These are phyloP conservation scores for Nitzschia sp. DNA, from an alignment of 108 stramenopile genomes.

Conservation along the genomic window DNA sequence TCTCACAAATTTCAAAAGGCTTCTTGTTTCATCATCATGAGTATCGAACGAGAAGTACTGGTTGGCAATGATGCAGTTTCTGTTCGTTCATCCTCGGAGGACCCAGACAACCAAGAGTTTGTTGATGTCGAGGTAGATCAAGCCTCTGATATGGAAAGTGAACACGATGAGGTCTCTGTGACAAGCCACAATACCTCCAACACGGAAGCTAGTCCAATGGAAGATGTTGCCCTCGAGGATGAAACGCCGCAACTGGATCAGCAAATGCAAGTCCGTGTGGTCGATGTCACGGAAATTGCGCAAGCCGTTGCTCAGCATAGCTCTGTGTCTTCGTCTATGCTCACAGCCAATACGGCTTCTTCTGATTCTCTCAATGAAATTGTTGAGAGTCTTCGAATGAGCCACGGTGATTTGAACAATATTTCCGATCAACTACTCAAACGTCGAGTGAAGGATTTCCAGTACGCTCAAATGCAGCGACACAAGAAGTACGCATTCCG, in stretches of 20 bases:
- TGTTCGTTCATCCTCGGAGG: too few species aligned
- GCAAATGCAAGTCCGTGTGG: not conserved
- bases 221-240: not conserved
- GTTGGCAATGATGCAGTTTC: too few species aligned
- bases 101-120: too few species aligned
- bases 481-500: constrained; percentile 48
- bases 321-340: not conserved
- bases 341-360: not conserved
- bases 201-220: not conserved
- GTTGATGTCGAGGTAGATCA: too few species aligned
- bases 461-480: constrained; percentile 70
- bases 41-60: too few species aligned
- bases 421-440: constrained; percentile 16
- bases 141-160: too few species aligned
- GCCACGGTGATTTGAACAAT: constrained; percentile 3
- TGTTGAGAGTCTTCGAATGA: constrained; percentile 11
- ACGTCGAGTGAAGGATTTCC: constrained; percentile 69
- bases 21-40: too few species aligned
- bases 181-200: too few species aligned
- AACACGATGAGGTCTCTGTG: too few species aligned
- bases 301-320: not conserved
- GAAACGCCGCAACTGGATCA: not conserved
- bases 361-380: constrained; percentile 3
- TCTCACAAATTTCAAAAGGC: too few species aligned
- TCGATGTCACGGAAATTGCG: constrained; percentile 2